These are phyloP conservation scores for Colletotrichum chrysophilum DNA, from an alignment of 2,329 filamentous ascomycete genomes.

Conservation along the genomic window DNA sequence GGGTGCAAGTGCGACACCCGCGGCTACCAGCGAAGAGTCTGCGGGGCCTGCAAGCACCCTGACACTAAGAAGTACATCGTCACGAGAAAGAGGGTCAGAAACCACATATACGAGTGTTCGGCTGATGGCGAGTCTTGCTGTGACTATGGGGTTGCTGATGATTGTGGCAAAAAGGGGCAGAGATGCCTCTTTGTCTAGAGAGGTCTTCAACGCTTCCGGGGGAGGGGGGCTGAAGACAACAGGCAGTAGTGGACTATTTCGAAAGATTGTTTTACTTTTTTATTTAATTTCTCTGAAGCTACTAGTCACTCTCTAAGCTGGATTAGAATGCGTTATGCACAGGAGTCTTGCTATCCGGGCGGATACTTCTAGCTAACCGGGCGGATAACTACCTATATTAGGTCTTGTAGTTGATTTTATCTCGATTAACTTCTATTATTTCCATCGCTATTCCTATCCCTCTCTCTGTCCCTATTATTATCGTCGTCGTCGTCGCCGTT, in stretches of 20 bases:
- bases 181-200: background rate
- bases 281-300: background rate
- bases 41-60: slow-evolving; percentile 27
- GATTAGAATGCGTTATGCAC: fast-evolving
- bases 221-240: background rate
- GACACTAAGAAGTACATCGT: slow-evolving; percentile 20
- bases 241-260: background rate
- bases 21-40: slow-evolving; percentile 24
- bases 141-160: slow-evolving; percentile 23
- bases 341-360: no score
- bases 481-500: no score
- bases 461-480: no score
- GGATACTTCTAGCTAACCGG: no score
- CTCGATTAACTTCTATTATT: no score
- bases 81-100: slow-evolving; percentile 23
- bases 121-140: slow-evolving; percentile 25
- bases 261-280: background rate
- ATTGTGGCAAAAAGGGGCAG: slow-evolving; percentile 19
- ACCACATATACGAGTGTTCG: slow-evolving; percentile 28
- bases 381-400: no score
- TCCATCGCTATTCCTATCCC: no score
- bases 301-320: background rate
- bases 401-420: no score
- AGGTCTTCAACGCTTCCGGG: background rate
- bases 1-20: slow-evolving; percentile 27